Conservation (phyloP, 2,329 filamentous ascomycete species). For the Penicillium sp. region DNA sequence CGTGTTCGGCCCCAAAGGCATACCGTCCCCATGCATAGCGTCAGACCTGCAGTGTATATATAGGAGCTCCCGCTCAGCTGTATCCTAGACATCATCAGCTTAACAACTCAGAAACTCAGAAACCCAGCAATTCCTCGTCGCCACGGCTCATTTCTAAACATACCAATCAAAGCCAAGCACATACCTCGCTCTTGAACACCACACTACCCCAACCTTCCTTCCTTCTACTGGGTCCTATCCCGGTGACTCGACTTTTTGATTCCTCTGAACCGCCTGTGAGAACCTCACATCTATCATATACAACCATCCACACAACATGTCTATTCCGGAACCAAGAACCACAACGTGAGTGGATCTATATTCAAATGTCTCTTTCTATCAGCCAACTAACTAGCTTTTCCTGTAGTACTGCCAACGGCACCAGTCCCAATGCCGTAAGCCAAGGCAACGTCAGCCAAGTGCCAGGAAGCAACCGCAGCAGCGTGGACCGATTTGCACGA, state of each 20-base stretch:
- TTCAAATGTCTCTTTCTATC: background rate
- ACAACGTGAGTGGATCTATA: slow-evolving; percentile 9
- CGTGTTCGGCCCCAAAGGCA: slow-evolving; percentile 19
- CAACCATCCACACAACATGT: slow-evolving; percentile 13
- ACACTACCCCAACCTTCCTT: background rate
- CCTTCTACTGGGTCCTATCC: background rate
- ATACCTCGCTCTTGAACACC: background rate
- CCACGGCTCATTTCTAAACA: background rate
- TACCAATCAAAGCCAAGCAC: background rate
- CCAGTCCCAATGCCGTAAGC: slow-evolving; percentile 21
- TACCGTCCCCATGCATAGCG: slow-evolving; percentile 17
- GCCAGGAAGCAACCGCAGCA: slow-evolving; percentile 24
- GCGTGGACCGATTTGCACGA: slow-evolving; percentile 30
- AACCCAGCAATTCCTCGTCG: background rate
- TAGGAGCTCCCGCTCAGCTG: slow-evolving; percentile 14
- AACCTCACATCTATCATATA: background rate
- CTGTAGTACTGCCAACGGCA: slow-evolving; percentile 22
- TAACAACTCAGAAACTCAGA: background rate
- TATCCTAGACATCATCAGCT: background rate
- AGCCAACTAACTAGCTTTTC: slow-evolving; percentile 8
- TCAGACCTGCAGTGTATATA: slow-evolving; percentile 18
- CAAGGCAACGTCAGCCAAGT: slow-evolving; percentile 31
- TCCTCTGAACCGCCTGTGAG: background rate
- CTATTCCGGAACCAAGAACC: slow-evolving; percentile 16
- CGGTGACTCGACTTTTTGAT: background rate